Base-by-base conservation (phyloP, 2,329 filamentous ascomycete genomes). In the Phyllosticta citrichinensis region DNA sequence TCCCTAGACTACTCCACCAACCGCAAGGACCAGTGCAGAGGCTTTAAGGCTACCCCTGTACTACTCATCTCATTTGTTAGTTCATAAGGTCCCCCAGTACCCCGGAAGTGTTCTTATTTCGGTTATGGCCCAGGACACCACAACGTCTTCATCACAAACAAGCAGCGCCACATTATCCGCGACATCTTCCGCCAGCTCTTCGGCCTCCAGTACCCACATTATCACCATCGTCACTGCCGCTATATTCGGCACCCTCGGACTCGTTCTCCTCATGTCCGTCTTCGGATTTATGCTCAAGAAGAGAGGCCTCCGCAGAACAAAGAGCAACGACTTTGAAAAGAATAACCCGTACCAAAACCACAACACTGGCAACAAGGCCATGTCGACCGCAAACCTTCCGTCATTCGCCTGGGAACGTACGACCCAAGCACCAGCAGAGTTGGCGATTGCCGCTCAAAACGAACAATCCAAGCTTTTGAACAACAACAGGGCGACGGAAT, bases 181-280 rank as follows among this genome's bases (percentile, higher is more conserved):
- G 40, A 47, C 40, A 47, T 47, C 40, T 47, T 47, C 40, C 40
- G 40, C 40, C 1, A 20, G 20, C 20, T 53, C 52, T 27, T 53
- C 20, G 52, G 52, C 52, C 52, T 52, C 52, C 52, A 53, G 52
- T n/a, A 27, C 52, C 52, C 20, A 56, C 19, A 61, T 30, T 20
- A 47, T 52, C 19, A 35, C 54, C 47, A 61, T 61, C 10, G 55
- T 57, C 24, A 52, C 53, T 27, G 59, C 14, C 5, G 10, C 20
- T 30, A 56, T 61, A 47, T 56, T 61, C 50, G 59, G 59, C 14
- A 40, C 51, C 59, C 56, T 61, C 55, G 59, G 47, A 27, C n/a
- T 61, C 54, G 40, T 53, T 25, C 50, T 60, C 47, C 55, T 61
- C 50, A 22, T 61, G 47, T 56, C 59, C 30, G 17, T 52, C 25